Evolutionary conservation across 805 yeast species (phyloP), one percentile per base, ranked within the genome.

Genomic region (Debaryomyces castellii): DNA sequence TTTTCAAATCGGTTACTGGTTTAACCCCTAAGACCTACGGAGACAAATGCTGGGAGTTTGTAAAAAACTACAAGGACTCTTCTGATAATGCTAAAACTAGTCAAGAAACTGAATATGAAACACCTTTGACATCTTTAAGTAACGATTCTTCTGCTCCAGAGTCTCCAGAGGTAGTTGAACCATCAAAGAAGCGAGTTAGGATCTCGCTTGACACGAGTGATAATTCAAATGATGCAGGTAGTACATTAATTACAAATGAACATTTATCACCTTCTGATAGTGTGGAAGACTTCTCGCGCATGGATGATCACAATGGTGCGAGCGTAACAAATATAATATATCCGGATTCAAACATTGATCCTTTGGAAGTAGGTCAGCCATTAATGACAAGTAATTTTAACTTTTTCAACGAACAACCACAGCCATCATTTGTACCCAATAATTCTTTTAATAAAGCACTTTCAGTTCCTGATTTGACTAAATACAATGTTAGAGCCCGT

Each of bases 21-120:
- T 76, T 88, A 47, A 89, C 96, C 1, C 96, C 96, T 20, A 87
- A 89, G 69, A 85, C 88, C 5, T 89, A 89, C 57, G 96, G 96
- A 42, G 96, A 89, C 59, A 82, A 83, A 51, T 87, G 96, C 60
- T 84, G 81, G 73, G 83, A 80, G 51, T 81, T 64, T 54, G 70
- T 83, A 53, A 76, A 75, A 51, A 54, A 53, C 35, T 54, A 39
- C 42, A 62, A 59, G 44, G 63, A 57, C 24, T 51, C 58, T 11
- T 51, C 51, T 24, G 48, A 51, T 27, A 30, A 28, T 30, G 39
- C 47, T 23, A 20, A 33, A 9, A 38, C 47, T 28, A 24, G 22
- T 21, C 17, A 25, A 20, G 35, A 40, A 23, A 23, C 41, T 4
- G 40, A 37, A 9, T 49, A 44, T 51, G 50, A 25, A 28, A 49